A percentile compares a stretch with the other conserved stretches of the same genome.
These are phyloP conservation scores for Herpomyces periplanetae DNA, from an alignment of 2,329 filamentous ascomycete genomes.

Conservation along the genomic window DNA sequence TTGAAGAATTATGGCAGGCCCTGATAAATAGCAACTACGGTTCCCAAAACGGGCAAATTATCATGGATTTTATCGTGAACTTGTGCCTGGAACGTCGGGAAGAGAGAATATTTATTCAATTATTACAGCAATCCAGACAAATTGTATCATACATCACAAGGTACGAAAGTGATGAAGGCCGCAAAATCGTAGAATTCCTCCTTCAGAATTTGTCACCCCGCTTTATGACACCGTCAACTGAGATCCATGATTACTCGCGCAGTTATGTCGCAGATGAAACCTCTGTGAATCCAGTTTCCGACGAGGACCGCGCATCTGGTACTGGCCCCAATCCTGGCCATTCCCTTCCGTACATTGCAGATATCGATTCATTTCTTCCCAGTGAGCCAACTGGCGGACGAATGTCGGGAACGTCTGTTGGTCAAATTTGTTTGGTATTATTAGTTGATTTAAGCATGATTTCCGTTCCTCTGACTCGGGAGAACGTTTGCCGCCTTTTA, in stretches of 20 bases:
- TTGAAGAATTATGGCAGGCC: slow-evolving; percentile 87
- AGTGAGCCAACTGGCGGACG: slow-evolving; percentile 3
- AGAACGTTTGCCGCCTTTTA: slow-evolving; percentile 46
- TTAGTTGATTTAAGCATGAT: slow-evolving; percentile 87
- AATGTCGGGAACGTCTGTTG: slow-evolving; percentile 43
- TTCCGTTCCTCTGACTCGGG: slow-evolving; percentile 34
- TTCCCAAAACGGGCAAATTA: slow-evolving; percentile 68
- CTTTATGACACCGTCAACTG: too few species aligned
- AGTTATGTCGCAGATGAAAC: too few species aligned
- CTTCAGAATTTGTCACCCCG: slow-evolving; percentile 65
- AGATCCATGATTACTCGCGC: too few species aligned
- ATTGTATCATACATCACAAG: too few species aligned
- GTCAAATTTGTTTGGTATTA: slow-evolving; percentile 64
- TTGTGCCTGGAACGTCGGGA: slow-evolving; percentile 72
- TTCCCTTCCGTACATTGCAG: too few species aligned
- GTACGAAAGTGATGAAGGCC: too few species aligned
- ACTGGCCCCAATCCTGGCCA: too few species aligned
- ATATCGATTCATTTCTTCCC: too few species aligned
- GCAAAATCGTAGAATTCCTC: slow-evolving; percentile 78
- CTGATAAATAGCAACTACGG: slow-evolving; percentile 66
- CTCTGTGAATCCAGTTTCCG: too few species aligned
- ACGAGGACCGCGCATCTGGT: too few species aligned
- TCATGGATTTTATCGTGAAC: slow-evolving; percentile 81
- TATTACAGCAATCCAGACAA: too few species aligned
- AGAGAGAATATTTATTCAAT: too few species aligned